Conservation (phyloP, 495 filamentous ascomycete genomes). For the Aspergillus taichungensis region DNA sequence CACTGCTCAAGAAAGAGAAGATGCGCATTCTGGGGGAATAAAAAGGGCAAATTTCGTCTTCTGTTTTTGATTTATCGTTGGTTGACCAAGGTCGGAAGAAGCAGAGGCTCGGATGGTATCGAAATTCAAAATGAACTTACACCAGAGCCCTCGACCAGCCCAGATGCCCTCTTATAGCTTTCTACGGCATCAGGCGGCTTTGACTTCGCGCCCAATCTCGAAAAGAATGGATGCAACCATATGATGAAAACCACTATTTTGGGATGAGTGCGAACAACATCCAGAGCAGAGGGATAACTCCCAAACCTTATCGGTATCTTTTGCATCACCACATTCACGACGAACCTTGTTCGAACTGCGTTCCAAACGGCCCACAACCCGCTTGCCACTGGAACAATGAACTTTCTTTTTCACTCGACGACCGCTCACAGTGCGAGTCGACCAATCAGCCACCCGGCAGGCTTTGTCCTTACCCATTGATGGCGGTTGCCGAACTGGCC, state of each 20-base stretch:
- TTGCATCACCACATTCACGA: slow-evolving; percentile 14
- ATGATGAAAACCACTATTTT: slow-evolving; percentile 14
- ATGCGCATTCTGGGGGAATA: slow-evolving; percentile 11
- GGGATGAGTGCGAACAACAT: no score
- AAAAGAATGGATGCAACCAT: slow-evolving; percentile 6
- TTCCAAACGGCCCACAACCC: neutral
- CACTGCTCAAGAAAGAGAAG: slow-evolving; percentile 8
- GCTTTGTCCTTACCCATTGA: neutral
- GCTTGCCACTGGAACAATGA: slow-evolving; percentile 1
- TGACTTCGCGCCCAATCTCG: neutral
- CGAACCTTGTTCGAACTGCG: slow-evolving; percentile 5
- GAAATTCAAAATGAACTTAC: no score
- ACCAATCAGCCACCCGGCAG: neutral
- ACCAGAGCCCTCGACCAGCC: no score
- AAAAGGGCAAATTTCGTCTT: neutral
- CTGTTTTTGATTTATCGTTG: no score
- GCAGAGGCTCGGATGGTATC: no score
- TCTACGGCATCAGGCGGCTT: neutral
- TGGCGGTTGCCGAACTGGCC: no score
- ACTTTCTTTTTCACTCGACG: neutral
- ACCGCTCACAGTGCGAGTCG: neutral
- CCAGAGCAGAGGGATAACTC: no score
- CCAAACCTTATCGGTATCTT: slow-evolving; percentile 7
- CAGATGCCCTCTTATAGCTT: neutral
- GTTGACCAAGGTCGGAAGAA: no score